Conservation (phyloP, 306 rosid genomes). For the Dicorynia guianensis region DNA sequence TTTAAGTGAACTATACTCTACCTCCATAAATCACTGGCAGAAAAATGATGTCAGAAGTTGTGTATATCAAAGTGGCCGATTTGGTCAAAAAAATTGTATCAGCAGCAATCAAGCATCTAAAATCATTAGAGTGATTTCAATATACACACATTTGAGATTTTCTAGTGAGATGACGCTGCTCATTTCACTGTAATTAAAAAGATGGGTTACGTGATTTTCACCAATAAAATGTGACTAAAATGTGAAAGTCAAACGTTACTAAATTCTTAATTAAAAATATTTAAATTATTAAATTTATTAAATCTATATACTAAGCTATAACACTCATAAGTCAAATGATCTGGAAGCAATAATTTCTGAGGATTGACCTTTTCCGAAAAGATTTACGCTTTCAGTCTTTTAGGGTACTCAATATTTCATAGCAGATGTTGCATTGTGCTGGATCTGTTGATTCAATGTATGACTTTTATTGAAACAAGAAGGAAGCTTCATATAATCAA, state of each 20-base stretch:
- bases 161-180: background rate
- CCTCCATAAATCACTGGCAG: background rate
- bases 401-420: background rate
- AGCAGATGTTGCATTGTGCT: constrained; percentile 27
- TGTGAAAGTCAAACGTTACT: too few relatives aligned
- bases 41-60: background rate
- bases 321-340: too few relatives aligned
- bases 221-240: too few relatives aligned
- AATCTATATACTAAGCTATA: too few relatives aligned
- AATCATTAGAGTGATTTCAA: background rate
- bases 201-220: too few relatives aligned
- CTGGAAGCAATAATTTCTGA: too few relatives aligned
- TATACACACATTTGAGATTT: background rate
- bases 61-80: background rate
- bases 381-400: constrained; percentile 16
- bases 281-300: too few relatives aligned
- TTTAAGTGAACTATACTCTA: background rate
- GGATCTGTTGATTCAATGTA: background rate
- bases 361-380: too few relatives aligned
- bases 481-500: constrained; percentile 40
- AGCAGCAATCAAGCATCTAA: background rate
- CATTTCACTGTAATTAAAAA: background rate
- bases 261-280: too few relatives aligned
- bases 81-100: background rate
- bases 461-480: constrained; percentile 13